These are phyloP conservation scores for Nannochloris sp. DNA, from an alignment of 139 green algal genomes.

Conservation along the genomic window DNA sequence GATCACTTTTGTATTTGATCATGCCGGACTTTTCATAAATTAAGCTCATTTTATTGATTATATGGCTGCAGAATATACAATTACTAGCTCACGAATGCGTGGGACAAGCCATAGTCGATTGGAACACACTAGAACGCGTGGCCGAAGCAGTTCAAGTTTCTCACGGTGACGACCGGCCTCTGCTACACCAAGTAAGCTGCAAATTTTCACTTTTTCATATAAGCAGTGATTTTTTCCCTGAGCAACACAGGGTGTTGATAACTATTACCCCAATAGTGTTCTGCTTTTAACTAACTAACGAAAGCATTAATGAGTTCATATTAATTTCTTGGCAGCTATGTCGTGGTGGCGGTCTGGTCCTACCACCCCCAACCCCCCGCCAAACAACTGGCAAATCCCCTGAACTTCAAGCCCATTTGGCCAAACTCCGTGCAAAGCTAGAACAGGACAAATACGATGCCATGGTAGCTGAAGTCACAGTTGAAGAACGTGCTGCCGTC, in stretches of 20 bases:
- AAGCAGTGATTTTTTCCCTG: not conserved
- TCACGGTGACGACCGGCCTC: not conserved
- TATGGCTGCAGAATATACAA: conserved; percentile 8
- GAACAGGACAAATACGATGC: conserved; percentile 47
- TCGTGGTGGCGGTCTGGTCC: conserved; percentile 22
- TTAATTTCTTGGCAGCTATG: conserved; percentile 47
- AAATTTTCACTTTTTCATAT: not conserved
- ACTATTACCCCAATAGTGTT: not conserved
- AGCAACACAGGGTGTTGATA: too few relatives aligned
- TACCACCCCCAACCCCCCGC: conserved; percentile 22
- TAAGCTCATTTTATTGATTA: not conserved
- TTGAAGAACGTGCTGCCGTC: conserved; percentile 37
- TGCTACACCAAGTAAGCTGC: not conserved
- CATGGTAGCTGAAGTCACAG: conserved; percentile 35
- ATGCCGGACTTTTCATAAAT: not conserved
- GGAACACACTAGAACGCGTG: not conserved
- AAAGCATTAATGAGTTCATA: conserved; percentile 3
- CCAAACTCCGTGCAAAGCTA: conserved; percentile 27
- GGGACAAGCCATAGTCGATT: not conserved
- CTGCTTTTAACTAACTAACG: too few relatives aligned
- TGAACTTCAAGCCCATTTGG: conserved; percentile 44
- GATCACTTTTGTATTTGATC: not conserved
- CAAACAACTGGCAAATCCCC: conserved; percentile 27
- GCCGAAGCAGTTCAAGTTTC: not conserved
- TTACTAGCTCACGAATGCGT: not conserved